phyloP scores from a whole-genome alignment of 805 yeast species.

The Candida hungchunana region DNA sequence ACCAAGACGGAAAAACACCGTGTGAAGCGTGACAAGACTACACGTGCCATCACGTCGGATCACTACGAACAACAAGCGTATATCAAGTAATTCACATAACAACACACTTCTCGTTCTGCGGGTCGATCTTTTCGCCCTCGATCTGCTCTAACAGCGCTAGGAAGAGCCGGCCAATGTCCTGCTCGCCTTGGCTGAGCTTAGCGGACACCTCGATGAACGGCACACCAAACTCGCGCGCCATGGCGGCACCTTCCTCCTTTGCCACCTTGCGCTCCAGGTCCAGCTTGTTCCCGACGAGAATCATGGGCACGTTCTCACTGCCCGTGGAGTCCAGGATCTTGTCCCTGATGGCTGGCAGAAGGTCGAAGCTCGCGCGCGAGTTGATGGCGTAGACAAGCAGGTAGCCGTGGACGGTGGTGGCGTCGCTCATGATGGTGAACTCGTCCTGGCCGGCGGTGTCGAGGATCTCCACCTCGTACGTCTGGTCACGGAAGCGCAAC shows the following conservation, averaged over 20 bases:
- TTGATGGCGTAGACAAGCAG: conserved; percentile 78
- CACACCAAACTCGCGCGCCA: conserved; percentile 61
- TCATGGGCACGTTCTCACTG: conserved; percentile 67
- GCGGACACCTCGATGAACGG: conserved; percentile 85
- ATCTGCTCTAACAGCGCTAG: conserved; percentile 56
- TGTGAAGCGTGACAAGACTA: conserved; percentile 28
- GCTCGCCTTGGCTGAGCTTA: conserved; percentile 70
- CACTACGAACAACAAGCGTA: conserved; percentile 27
- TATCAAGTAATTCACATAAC: conserved; percentile 35
- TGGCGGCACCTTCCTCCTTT: conserved; percentile 50
- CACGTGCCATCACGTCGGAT: conserved; percentile 36
- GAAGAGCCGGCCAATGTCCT: conserved; percentile 63
- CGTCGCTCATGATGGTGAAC: conserved; percentile 73
- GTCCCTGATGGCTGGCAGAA: conserved; percentile 73
- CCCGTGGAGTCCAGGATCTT: conserved; percentile 74
- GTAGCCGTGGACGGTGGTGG: conserved; percentile 78
- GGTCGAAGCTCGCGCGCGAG: conserved; percentile 71
- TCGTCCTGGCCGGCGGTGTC: conserved; percentile 97
- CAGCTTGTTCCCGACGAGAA: conserved; percentile 71
- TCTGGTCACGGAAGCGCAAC: conserved; percentile 64
- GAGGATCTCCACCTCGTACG: conserved; percentile 75
- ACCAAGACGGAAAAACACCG: conserved; percentile 19
- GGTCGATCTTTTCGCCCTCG: conserved; percentile 57
- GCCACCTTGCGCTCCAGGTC: conserved; percentile 67
- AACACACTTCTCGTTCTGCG: conserved; percentile 45